phyloP scores from a whole-genome alignment of 345 rosid species.

The Trapa bicornis region DNA sequence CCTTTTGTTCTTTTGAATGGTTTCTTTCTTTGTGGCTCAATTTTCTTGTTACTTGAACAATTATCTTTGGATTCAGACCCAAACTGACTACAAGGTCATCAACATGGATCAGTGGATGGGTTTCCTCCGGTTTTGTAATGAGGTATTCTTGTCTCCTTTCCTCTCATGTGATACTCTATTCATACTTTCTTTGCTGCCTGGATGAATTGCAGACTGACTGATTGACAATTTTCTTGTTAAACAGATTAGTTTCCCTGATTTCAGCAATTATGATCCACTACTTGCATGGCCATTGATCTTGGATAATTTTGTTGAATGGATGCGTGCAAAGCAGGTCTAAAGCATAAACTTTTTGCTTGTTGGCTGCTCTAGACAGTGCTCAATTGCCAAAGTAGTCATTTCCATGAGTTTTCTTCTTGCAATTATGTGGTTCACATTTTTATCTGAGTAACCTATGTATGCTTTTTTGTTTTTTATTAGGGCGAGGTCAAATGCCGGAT shows the following conservation, averaged over 20 bases:
- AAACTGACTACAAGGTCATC: slow-evolving; percentile 84
- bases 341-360: slow-evolving; percentile 13
- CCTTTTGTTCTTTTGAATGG: background rate
- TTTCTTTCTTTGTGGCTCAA: background rate
- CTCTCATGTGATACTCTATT: background rate
- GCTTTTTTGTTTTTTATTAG: background rate
- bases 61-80: slow-evolving; percentile 40
- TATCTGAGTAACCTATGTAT: background rate
- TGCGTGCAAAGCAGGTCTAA: slow-evolving; percentile 58
- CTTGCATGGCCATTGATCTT: slow-evolving; percentile 97
- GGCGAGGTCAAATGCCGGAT: background rate
- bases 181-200: background rate
- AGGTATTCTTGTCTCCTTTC: slow-evolving; percentile 37
- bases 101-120: slow-evolving; percentile 97
- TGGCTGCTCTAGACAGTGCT: slow-evolving; percentile 32
- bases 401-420: background rate
- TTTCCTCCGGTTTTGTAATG: slow-evolving; percentile 72
- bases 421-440: background rate
- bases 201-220: background rate
- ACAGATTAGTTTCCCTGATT: slow-evolving; percentile 91
- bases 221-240: background rate
- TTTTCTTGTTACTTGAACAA: background rate
- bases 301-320: slow-evolving; percentile 99
- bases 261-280: slow-evolving; percentile 62
- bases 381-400: background rate